These are phyloP conservation scores for Selaginella tamariscina DNA, from an alignment of 75 land plant genomes.

Conservation along the genomic window DNA sequence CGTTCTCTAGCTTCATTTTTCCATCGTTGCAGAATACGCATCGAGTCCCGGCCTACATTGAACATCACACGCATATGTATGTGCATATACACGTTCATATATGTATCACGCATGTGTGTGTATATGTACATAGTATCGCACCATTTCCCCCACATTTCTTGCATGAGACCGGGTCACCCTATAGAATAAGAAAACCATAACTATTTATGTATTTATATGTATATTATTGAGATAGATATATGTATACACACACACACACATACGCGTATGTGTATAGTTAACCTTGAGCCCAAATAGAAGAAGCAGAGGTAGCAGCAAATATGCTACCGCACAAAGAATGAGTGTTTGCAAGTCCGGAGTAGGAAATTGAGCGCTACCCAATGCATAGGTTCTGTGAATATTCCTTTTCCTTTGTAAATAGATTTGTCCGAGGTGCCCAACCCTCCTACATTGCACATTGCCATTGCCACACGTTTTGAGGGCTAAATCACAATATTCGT, in stretches of 20 bases:
- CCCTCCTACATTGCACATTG: too few relatives aligned
- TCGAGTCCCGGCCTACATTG: slow-evolving; percentile 68
- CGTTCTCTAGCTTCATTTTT: slow-evolving; percentile 60
- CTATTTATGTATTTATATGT: not conserved
- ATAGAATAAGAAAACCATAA: not conserved
- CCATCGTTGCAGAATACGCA: slow-evolving; percentile 89
- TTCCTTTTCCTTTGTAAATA: too few relatives aligned
- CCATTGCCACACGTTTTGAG: too few relatives aligned
- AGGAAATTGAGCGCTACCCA: not conserved
- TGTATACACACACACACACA: not conserved
- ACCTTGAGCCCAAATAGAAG: slow-evolving; percentile 85
- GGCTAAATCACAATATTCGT: too few relatives aligned
- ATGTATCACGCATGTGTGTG: not conserved
- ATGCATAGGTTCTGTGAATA: too few relatives aligned
- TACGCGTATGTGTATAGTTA: not conserved
- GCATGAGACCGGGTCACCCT: slow-evolving; percentile 93
- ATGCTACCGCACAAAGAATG: slow-evolving; percentile 60
- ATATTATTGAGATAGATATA: not conserved
- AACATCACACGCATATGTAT: not conserved
- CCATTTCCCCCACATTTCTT: slow-evolving; percentile 89
- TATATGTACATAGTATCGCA: slow-evolving; percentile 16
- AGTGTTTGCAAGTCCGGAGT: slow-evolving; percentile 36
- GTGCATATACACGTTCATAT: not conserved
- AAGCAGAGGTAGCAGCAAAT: slow-evolving; percentile 60
- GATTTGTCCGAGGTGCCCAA: too few relatives aligned